Evolutionary conservation across 2,329 filamentous ascomycete species (phyloP), one percentile per base, ranked within the genome.

Genomic region (Coniochaeta sp.): DNA sequence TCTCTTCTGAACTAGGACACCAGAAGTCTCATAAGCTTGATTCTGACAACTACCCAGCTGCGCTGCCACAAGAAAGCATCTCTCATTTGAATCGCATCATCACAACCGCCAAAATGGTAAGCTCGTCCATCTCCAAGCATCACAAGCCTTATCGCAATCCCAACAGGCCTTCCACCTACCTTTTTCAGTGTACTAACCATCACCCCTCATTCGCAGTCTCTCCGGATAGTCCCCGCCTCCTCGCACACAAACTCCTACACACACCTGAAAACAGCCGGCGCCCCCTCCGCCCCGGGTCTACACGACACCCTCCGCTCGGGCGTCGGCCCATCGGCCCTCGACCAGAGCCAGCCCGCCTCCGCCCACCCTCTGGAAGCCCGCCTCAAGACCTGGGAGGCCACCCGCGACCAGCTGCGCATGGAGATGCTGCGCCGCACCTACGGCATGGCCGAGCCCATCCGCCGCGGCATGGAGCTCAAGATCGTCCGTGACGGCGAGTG

Each of bases 381-480:
- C 64, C 89, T 99, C 62, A 85, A 88, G 70, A 84, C 87, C 71
- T 99, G 95, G 95, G 90, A 93, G 76, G 81, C 88, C 61, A 96
- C 93, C 47, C 93, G 97, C 77, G 89, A 96, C 69, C 74, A 80
- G 36, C 77, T 96, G 72, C 95, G 96, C 77, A 95, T 96, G 90
- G 87, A 93, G 77, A 83, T 87, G 58, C 84, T 98, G 69, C 87
- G 91, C 65, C 89, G 91, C 66, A 88, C 91, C 55, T 98, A 92
- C 74, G 95, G 95, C 65, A 88, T 97, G 69, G 91, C 90, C 28
- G 95, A 98, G 83, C 95, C 95, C 3, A 87, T 98, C 69, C 87
- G 92, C 61, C 86, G 93, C 59, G 90, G 89, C 63, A 97, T 99
- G 95, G 95, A 99, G 81, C 82, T 96, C 73, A 90, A 91, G 84